These are phyloP conservation scores for Rutidosis leptorrhynchoides DNA, from an alignment of 129 eudicot species.

Conservation along the genomic window DNA sequence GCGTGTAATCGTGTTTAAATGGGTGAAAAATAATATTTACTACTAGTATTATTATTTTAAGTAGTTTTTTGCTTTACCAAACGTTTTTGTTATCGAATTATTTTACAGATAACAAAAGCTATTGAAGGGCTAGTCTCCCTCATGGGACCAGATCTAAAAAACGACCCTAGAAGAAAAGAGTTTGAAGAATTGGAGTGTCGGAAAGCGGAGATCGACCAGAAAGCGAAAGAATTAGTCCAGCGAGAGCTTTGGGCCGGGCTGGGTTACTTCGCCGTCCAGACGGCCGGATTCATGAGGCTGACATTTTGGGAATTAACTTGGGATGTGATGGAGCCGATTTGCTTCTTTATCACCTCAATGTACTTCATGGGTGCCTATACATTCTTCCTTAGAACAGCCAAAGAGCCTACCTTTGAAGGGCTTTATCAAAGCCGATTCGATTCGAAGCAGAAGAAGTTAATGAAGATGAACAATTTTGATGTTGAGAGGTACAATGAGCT, in stretches of 20 bases:
- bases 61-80: constrained; percentile 31
- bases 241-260: constrained; percentile 80
- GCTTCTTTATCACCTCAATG: too few species aligned
- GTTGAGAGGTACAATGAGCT: constrained; percentile 59
- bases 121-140: constrained; percentile 50
- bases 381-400: constrained; percentile 77
- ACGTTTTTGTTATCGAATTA: too few species aligned
- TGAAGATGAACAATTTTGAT: constrained; percentile 57
- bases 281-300: too few species aligned
- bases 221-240: constrained; percentile 55
- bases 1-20: constrained; percentile 11
- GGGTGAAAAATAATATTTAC: too few species aligned
- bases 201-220: constrained; percentile 49
- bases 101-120: constrained; percentile 78
- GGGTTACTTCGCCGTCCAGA: constrained; percentile 60
- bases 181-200: constrained; percentile 59
- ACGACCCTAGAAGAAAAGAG: constrained; percentile 52
- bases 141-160: constrained; percentile 12
- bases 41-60: constrained; percentile 16
- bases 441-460: constrained; percentile 58
- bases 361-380: constrained; percentile 87
- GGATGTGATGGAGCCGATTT: too few species aligned
- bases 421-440: constrained; percentile 62
- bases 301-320: too few species aligned
- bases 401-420: constrained; percentile 89